Evolutionary conservation across 495 filamentous ascomycete species (phyloP), one percentile per base, ranked within the genome.

Genomic region (Parathielavia hyrcaniae): DNA sequence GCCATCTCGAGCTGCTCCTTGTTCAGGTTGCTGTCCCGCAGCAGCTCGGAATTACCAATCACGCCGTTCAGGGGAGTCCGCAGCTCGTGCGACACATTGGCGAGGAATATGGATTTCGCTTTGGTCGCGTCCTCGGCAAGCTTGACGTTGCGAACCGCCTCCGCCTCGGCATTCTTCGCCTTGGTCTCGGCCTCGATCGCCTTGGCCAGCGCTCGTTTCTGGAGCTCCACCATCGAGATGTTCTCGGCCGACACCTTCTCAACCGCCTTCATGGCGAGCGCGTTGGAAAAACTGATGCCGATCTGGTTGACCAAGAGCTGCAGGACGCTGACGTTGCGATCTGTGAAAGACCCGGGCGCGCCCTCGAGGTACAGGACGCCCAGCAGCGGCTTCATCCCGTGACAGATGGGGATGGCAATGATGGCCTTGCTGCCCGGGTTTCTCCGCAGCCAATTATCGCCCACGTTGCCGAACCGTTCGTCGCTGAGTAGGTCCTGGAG

Each of bases 31-130:
- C 86, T 95, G 41, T 85, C 87, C 61, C 91, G 87, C 19, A 96
- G 77, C 16, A 96, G 75, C 66, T 96, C 90, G 3, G 87, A 90
- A 67, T 95, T 90, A 7, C 91, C 89, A 72, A 95, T 93, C 4
- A 95, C 88, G 32, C 90, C 90, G 65, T 91, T 91, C 58, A 96
- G 81, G 0, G 89, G 91, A 4, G 90, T 93, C 20, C 90, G 83
- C 48, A 92, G 72, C 70, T 93, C 89, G 64, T 93, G 89, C 4
- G 88, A 91, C 16, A 95, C 90, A 64, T 96, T 96, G 17, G 91
- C 91, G 20, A 96, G 79, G 78, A 96, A 96, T 50, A 95, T 91
- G 8, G 85, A 88, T 69, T 95, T 96, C 13, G 89, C 90, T 69
- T 86, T 88, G 39, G 90, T 89, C 12, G 90, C 90, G 70, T 96